Percentiles rank a stretch among this genome's conserved stretches.
These are phyloP conservation scores for Lathyrus oleraceus DNA, from an alignment of 306 rosid genomes.

Conservation along the genomic window DNA sequence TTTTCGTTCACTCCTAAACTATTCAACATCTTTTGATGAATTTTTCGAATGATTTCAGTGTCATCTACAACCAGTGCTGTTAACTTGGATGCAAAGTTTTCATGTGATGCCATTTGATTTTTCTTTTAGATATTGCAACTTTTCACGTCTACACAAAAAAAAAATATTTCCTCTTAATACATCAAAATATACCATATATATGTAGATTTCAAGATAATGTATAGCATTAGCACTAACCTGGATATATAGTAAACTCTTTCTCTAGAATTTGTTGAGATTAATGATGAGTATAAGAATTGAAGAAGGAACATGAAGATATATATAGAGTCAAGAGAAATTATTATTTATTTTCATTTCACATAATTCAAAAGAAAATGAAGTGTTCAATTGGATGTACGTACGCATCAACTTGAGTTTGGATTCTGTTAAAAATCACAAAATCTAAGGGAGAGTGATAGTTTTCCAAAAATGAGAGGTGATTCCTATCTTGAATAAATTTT, in stretches of 20 bases:
- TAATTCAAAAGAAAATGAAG: slow-evolving; percentile 29
- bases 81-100: slow-evolving; percentile 16
- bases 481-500: slow-evolving; percentile 37
- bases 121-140: slow-evolving; percentile 23
- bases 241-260: slow-evolving; percentile 19
- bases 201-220: slow-evolving; percentile 9
- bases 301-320: slow-evolving; percentile 5
- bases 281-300: slow-evolving; percentile 8
- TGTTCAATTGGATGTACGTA: background rate
- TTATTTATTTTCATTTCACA: background rate
- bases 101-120: slow-evolving; percentile 7
- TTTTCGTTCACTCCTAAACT: slow-evolving; percentile 52
- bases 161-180: background rate
- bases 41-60: slow-evolving; percentile 37
- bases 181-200: background rate
- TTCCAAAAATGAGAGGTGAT: slow-evolving; percentile 39
- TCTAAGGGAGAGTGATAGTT: slow-evolving; percentile 41
- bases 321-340: background rate
- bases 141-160: background rate
- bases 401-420: slow-evolving; percentile 38
- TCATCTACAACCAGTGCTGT: slow-evolving; percentile 83
- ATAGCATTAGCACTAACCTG: slow-evolving; percentile 36
- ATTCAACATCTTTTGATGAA: slow-evolving; percentile 56
- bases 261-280: slow-evolving; percentile 23
- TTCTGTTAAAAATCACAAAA: slow-evolving; percentile 42